phyloP scores from a whole-genome alignment of 768 basidiomycete genomes.

The Mycena leptocephala region DNA sequence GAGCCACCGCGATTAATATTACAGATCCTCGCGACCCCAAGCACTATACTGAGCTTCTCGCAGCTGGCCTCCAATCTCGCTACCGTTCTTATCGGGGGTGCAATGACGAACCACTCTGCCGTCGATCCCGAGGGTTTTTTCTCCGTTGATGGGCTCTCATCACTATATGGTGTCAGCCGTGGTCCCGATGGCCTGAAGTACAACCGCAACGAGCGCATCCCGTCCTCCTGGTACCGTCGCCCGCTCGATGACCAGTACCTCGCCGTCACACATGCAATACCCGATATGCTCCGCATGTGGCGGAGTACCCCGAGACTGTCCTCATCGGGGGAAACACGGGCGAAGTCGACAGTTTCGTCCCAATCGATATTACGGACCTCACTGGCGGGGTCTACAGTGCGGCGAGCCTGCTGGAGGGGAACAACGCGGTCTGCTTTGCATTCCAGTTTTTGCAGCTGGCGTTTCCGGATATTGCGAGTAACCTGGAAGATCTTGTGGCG shows the following conservation, averaged over 20 bases:
- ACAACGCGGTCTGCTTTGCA: slow-evolving; percentile 5
- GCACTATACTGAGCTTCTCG: not conserved
- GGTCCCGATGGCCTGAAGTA: not conserved
- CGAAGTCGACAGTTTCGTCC: not conserved
- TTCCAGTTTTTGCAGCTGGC: not conserved
- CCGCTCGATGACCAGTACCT: not conserved
- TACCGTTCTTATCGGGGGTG: not conserved
- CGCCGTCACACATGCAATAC: not conserved
- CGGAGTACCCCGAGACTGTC: not conserved
- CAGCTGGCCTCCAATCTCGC: not conserved
- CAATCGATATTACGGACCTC: too few relatives aligned
- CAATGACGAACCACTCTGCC: slow-evolving; percentile 18
- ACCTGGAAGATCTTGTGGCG: not conserved
- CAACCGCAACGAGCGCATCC: not conserved
- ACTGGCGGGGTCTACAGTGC: too few relatives aligned
- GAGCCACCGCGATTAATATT: not conserved
- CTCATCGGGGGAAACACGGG: slow-evolving; percentile 4
- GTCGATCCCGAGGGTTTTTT: not conserved
- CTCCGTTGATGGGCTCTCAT: not conserved
- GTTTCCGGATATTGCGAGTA: not conserved
- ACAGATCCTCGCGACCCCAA: not conserved
- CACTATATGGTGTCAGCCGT: not conserved
- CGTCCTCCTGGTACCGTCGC: slow-evolving; percentile 25
- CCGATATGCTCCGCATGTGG: not conserved
- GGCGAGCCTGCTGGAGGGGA: not conserved